These are phyloP conservation scores for Canariomyces notabilis DNA, from an alignment of 2,329 filamentous ascomycete species.

Conservation along the genomic window DNA sequence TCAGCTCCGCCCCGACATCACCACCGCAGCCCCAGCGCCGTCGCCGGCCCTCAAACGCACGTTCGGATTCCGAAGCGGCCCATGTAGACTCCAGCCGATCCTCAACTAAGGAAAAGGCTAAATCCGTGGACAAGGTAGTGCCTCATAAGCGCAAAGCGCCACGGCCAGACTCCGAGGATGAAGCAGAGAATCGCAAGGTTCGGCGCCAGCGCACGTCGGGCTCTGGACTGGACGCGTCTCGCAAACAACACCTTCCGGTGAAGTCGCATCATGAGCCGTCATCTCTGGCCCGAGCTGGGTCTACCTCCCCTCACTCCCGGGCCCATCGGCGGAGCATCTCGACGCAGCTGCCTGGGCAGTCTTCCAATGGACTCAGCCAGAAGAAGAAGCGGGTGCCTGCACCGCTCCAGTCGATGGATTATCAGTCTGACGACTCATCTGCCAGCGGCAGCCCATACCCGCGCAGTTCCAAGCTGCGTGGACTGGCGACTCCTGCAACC, in stretches of 20 bases:
- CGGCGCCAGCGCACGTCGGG: constrained; percentile 50
- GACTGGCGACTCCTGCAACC: constrained; percentile 50
- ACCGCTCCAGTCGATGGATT: constrained; percentile 57
- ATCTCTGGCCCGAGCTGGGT: constrained; percentile 38
- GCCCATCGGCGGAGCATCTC: constrained; percentile 60
- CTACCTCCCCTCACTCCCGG: constrained; percentile 55
- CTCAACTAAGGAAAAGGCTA: constrained; percentile 42
- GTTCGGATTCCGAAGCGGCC: constrained; percentile 49
- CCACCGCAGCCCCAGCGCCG: constrained; percentile 39
- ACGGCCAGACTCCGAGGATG: constrained; percentile 54
- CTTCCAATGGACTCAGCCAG: constrained; percentile 49
- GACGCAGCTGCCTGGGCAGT: constrained; percentile 54
- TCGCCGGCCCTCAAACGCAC: constrained; percentile 34
- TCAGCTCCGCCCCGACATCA: constrained; percentile 56
- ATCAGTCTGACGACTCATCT: constrained; percentile 64
- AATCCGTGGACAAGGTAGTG: constrained; percentile 42
- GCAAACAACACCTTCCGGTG: constrained; percentile 26
- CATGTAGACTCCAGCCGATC: constrained; percentile 42
- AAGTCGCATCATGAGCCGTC: constrained; percentile 33
- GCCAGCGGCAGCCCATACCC: constrained; percentile 55
- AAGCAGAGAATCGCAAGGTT: constrained; percentile 48
- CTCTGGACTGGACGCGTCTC: constrained; percentile 30
- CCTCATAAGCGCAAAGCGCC: constrained; percentile 50
- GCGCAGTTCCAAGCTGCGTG: constrained; percentile 53
- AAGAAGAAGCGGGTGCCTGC: constrained; percentile 60